Conservation (phyloP, 192 early-diverging fungal species). For the Coemansia sp. region DNA sequence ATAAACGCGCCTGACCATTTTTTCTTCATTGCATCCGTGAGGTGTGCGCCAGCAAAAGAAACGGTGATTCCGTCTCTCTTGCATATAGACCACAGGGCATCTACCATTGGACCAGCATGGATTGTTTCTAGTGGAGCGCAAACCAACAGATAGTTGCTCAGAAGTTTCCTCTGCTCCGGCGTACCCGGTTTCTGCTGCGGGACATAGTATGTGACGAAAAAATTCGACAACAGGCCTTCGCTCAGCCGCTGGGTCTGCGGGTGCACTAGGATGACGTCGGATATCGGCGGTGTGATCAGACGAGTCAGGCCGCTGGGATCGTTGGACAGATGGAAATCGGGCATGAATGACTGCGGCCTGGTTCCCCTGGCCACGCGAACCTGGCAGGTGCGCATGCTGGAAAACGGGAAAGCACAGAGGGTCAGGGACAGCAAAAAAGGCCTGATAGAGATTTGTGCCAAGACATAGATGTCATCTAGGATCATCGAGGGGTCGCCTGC, state of each 20-base stretch:
- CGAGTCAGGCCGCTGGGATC: conserved; percentile 25
- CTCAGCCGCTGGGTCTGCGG: conserved; percentile 26
- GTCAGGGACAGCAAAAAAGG: conserved; percentile 26
- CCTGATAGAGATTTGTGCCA: conserved; percentile 23
- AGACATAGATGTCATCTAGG: conserved; percentile 31
- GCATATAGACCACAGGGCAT: conserved; percentile 22
- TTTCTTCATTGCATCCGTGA: conserved; percentile 19
- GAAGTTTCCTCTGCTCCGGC: conserved; percentile 3
- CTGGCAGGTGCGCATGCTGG: conserved; percentile 32
- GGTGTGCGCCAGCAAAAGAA: conserved; percentile 22
- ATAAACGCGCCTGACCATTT: too few relatives aligned
- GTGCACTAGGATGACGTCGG: conserved; percentile 28
- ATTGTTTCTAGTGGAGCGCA: conserved; percentile 28
- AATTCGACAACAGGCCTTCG: conserved; percentile 35
- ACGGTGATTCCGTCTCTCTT: conserved; percentile 26
- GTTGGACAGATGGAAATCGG: conserved; percentile 27
- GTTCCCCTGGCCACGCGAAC: conserved; percentile 32
- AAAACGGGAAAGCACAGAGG: conserved; percentile 30
- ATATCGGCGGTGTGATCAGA: conserved; percentile 30
- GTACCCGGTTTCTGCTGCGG: neutral
- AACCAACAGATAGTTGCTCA: conserved; percentile 23
- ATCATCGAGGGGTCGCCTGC: conserved; percentile 28
- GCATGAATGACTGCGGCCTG: conserved; percentile 26
- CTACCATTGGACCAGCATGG: conserved; percentile 14
- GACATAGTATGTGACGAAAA: conserved; percentile 22